Conservation (phyloP, 1,284 basidiomycete species). For the Tylopilus sp. region DNA sequence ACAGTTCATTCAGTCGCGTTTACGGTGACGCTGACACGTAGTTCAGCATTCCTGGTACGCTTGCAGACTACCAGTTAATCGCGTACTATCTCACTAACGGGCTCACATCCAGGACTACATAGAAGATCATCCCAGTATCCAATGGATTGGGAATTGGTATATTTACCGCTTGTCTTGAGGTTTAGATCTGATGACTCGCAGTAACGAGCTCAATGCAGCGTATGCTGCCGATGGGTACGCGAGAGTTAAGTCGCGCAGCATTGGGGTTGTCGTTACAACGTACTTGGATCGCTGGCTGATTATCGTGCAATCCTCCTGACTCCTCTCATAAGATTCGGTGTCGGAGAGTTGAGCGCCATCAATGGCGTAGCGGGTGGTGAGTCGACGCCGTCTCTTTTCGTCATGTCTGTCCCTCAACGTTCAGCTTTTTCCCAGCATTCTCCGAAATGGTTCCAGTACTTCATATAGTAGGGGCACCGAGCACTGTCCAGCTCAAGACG, state of each 20-base stretch:
- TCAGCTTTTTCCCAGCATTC: conserved; percentile 47
- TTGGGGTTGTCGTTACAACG: conserved; percentile 79
- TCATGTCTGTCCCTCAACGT: neutral
- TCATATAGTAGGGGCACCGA: conserved; percentile 88
- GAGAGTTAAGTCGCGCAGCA: conserved; percentile 68
- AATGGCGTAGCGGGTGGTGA: conserved; percentile 75
- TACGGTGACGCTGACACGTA: neutral
- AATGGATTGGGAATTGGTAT: conserved; percentile 91
- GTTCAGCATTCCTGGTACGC: conserved; percentile 51
- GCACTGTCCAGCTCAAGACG: conserved; percentile 65
- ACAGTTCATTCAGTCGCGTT: neutral
- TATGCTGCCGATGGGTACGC: conserved; percentile 97
- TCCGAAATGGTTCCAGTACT: conserved; percentile 91
- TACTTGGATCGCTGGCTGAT: conserved; percentile 30
- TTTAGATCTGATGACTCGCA: conserved; percentile 27
- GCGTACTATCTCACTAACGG: neutral
- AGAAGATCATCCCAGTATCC: conserved; percentile 74
- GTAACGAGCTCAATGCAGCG: conserved; percentile 83
- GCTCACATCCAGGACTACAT: conserved; percentile 64
- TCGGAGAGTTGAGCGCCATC: conserved; percentile 83
- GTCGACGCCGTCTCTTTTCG: neutral
- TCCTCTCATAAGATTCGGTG: conserved; percentile 68
- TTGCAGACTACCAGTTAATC: neutral
- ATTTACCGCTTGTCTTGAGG: neutral
- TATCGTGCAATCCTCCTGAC: neutral